These are phyloP conservation scores for Microcos paniculata DNA, from an alignment of 345 rosid species.

Conservation along the genomic window DNA sequence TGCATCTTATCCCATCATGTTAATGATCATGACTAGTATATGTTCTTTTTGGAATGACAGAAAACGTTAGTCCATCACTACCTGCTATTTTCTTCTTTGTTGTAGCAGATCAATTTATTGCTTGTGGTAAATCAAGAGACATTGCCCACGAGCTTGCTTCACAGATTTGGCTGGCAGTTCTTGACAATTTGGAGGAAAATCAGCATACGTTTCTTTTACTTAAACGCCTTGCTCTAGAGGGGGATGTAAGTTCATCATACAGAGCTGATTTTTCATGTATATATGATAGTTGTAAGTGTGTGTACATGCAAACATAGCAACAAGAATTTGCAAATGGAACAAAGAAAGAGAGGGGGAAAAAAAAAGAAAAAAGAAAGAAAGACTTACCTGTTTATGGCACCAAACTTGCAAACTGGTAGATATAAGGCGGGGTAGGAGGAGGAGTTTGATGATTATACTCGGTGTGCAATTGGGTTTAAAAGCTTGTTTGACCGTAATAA, in stretches of 20 bases:
- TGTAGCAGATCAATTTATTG: constrained; percentile 77
- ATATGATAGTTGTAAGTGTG: not conserved
- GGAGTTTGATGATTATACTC: not conserved
- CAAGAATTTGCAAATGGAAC: not conserved
- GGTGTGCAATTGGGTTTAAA: not conserved
- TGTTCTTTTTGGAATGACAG: not conserved
- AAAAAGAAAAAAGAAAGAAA: not conserved
- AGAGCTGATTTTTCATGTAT: not conserved
- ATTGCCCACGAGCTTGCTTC: constrained; percentile 71
- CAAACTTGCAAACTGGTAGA: not conserved
- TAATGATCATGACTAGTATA: not conserved
- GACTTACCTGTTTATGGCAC: not conserved
- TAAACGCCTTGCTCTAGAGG: constrained; percentile 72
- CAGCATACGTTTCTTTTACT: constrained; percentile 68
- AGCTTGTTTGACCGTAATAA: not conserved
- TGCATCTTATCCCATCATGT: not conserved
- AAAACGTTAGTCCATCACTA: not conserved
- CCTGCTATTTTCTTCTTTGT: constrained; percentile 2
- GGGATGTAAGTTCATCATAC: constrained; percentile 51
- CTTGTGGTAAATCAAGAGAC: constrained; percentile 74
- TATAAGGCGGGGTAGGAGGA: not conserved
- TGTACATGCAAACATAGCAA: not conserved
- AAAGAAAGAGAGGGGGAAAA: not conserved
- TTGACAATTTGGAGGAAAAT: constrained; percentile 81
- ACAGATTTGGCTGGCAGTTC: constrained; percentile 79